Percentiles rank a stretch among this genome's conserved stretches.
These are phyloP conservation scores for Rhodotorula sp. DNA, from an alignment of 1,284 basidiomycete genomes.

Conservation along the genomic window DNA sequence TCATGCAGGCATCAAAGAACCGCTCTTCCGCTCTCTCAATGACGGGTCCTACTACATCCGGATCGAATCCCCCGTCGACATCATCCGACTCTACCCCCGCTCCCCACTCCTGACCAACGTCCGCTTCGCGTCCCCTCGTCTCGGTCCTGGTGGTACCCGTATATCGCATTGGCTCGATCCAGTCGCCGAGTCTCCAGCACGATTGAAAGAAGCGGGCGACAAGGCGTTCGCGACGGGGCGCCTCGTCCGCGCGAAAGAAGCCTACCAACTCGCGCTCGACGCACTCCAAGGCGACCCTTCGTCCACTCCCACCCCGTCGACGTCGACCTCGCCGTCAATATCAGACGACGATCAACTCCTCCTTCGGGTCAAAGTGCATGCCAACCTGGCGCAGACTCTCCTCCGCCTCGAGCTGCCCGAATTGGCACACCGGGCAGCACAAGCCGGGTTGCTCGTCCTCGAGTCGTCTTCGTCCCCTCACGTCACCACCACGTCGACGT, in stretches of 20 bases:
- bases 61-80: slow-evolving; percentile 29
- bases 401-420: slow-evolving; percentile 13
- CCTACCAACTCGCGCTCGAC: slow-evolving; percentile 22
- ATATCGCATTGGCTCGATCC: background rate
- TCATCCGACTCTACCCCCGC: slow-evolving; percentile 17
- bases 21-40: slow-evolving; percentile 12
- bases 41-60: slow-evolving; percentile 22
- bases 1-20: slow-evolving; percentile 29
- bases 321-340: too few relatives aligned
- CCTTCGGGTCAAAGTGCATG: slow-evolving; percentile 2
- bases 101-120: background rate
- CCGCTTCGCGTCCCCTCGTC: background rate
- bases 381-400: slow-evolving; percentile 20
- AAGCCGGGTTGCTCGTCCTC: background rate
- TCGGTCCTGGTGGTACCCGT: too few relatives aligned
- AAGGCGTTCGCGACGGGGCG: background rate
- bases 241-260: slow-evolving; percentile 15
- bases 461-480: background rate
- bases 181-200: background rate
- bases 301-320: too few relatives aligned
- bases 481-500: too few relatives aligned
- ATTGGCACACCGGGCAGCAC: slow-evolving; percentile 4
- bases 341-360: background rate
- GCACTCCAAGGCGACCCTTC: background rate
- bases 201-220: slow-evolving; percentile 15